phyloP scores from a whole-genome alignment of 805 yeast genomes.

The Zygoascus bituminiphila region DNA sequence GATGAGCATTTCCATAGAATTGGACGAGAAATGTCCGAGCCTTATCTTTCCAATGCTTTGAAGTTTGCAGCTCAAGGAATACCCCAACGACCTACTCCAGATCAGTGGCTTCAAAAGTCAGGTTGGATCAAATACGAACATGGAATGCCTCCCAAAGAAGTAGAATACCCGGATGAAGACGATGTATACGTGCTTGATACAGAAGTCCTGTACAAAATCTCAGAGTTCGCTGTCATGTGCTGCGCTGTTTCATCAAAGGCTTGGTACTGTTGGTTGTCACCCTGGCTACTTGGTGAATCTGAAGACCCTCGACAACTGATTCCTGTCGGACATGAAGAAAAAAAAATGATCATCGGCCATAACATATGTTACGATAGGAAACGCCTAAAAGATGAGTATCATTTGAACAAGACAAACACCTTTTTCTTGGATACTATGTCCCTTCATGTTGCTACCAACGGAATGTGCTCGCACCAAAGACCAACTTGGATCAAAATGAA shows the following conservation, averaged over 20 bases:
- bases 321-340: constrained; percentile 51
- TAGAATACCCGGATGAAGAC: constrained; percentile 65
- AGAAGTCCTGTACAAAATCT: constrained; percentile 70
- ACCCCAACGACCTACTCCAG: constrained; percentile 35
- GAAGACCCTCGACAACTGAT: constrained; percentile 49
- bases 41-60: constrained; percentile 48
- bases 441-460: constrained; percentile 79
- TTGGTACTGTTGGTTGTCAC: constrained; percentile 95
- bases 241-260: constrained; percentile 68
- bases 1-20: constrained; percentile 76
- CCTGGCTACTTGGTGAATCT: constrained; percentile 56
- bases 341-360: constrained; percentile 70
- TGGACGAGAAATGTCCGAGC: constrained; percentile 51
- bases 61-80: constrained; percentile 34
- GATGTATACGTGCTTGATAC: constrained; percentile 77
- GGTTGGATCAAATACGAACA: constrained; percentile 79
- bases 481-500: constrained; percentile 52
- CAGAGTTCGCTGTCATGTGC: constrained; percentile 72
- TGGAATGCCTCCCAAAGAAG: constrained; percentile 40
- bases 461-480: constrained; percentile 89
- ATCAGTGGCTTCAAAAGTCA: constrained; percentile 45
- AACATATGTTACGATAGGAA: constrained; percentile 90
- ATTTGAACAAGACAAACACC: constrained; percentile 53
- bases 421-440: constrained; percentile 90
- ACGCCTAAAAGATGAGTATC: constrained; percentile 75